Base-by-base conservation (phyloP, 768 basidiomycete species). In the Boletus rubroflammeus region DNA sequence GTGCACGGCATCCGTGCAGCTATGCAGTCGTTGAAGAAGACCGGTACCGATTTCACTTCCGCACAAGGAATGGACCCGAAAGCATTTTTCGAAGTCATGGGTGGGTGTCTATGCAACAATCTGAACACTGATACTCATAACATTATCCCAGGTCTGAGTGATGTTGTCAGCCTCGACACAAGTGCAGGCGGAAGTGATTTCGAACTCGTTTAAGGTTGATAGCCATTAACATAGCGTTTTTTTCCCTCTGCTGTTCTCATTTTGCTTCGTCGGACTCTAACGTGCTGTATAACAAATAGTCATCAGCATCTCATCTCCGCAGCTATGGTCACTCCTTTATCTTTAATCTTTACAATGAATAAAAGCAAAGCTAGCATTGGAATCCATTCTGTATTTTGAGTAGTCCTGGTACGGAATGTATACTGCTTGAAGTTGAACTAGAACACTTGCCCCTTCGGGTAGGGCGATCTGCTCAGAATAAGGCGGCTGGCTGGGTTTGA, bases 1-100 rank as follows among this genome's bases (percentile, higher is more conserved):
- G 81, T 88, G 9, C 88, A 90, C 61, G 86, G 81, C n/a, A 79
- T 87, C 50, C 84, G 87, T 45, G 81, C 81, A n/a, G 88, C 88
- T 7, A 88, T 89, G 84, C 78, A 78, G 17, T 81, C 83, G 0
- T 70, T 90, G 41, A 87, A 85, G 73, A 86, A 86, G 73, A 88
- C 86, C 3, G 88, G 88, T 8, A 89, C 87, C 6, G 88, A 90
- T 65, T 87, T 84, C 64, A 56, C 64, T 25, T 77, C 78, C 8
- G 78, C 79, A 0, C 65, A 76, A 67, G 83, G 87, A 21, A 88
- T 89, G 87, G 85, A 88, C 60, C 88, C 88, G 8, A 85, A 84
- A 64, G 76, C 80, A 41, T 89, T 89, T 77, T 89, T 90, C 67
- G 80, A 85, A 63, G 83, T 87, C 49, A 85, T 88, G 85, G 85